phyloP scores from a whole-genome alignment of 2,329 filamentous ascomycete species.

The Colletotrichum truncatum region DNA sequence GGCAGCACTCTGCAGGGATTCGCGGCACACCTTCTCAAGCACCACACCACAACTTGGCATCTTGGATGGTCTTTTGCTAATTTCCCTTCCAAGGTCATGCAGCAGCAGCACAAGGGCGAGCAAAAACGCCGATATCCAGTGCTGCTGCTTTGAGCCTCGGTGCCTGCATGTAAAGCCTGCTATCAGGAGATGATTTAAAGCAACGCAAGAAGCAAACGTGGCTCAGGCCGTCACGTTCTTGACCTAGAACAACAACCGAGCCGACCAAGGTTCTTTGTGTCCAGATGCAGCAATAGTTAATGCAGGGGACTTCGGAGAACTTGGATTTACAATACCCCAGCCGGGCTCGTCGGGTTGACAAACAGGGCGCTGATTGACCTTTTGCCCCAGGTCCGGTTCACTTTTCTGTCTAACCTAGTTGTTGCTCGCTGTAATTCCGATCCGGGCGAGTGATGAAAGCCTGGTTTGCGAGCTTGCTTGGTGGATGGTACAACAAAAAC shows the following conservation, averaged over 20 bases:
- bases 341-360: background rate
- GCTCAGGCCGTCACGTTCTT: background rate
- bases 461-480: background rate
- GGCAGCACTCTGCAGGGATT: constrained; percentile 24
- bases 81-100: constrained; percentile 30
- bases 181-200: background rate
- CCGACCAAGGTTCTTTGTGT: background rate
- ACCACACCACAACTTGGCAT: constrained; percentile 24
- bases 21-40: constrained; percentile 26
- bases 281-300: background rate
- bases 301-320: background rate
- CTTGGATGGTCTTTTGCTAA: constrained; percentile 30
- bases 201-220: background rate
- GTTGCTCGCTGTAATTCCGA: background rate
- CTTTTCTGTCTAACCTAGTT: background rate
- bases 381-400: background rate
- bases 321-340: constrained; percentile 21
- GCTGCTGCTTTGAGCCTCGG: constrained; percentile 6
- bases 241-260: background rate
- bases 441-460: too few species aligned
- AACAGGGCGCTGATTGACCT: background rate
- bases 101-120: constrained; percentile 26
- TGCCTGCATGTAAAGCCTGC: constrained; percentile 8
- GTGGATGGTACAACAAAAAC: background rate
- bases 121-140: constrained; percentile 22